Base-by-base conservation (phyloP, 2,329 filamentous ascomycete genomes). In the Pseudopithomyces maydicus region DNA sequence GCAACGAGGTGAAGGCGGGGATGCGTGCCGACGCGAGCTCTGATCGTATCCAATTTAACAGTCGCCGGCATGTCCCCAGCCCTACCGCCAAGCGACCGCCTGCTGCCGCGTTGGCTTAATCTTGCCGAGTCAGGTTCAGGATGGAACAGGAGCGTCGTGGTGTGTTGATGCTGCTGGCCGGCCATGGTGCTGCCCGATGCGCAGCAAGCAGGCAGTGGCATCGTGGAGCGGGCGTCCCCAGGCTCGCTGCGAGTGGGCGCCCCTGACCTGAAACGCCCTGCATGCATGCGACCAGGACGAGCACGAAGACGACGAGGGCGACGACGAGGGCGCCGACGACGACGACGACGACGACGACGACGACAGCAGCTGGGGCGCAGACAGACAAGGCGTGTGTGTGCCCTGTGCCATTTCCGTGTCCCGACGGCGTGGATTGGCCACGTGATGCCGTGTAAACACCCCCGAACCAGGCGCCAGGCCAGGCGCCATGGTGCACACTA, bases 81-180 rank as follows among this genome's bases (percentile, higher is more conserved):
- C 36, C 38, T 50, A 44, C 51, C 23, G 47, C 42, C 47, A 41
- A 36, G 52, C 17, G n/a, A 45, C 45, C 48, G 32, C 35, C 22
- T 54, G 36, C 20, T 48, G 17, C n/a, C n/a, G 12, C 43, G 41
- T 39, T 51, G 53, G 51, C 36, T 54, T 52, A 57, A 60, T 53
- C 26, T 57, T 52, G 54, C 35, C 64, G 65, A 68, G 64, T 68
- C 65, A 66, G 62, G 47, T 62, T 68, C 65, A 66, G 62, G 47
- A 33, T 43, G 54, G 50, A 32, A 55, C 61, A 58, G 55, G 26
- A 29, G 26, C 26, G 26, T 29, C 26, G 26, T 29, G 26, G 26
- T 29, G 26, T 29, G 26, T n/a, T 29, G 26, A 8, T 29, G 26
- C 8, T 8, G 5, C 4, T 58, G 54, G 36, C 54, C 51, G 36